Evolutionary conservation across 805 yeast genomes (phyloP), one percentile per base, ranked within the genome.

Genomic region (Ogataea henricii): DNA sequence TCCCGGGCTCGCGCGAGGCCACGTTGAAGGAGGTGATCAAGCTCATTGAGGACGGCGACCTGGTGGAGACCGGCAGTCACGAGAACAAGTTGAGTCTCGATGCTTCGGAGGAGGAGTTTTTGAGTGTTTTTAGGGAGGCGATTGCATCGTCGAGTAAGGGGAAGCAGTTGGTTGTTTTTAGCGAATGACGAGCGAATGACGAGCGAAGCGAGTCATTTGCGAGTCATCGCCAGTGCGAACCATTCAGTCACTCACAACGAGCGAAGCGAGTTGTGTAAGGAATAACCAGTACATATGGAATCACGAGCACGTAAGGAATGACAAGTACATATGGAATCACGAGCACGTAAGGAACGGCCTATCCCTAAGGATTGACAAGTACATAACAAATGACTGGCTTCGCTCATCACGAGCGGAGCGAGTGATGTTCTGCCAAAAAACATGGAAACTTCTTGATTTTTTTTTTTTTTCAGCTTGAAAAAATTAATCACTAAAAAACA

Each of bases 1-100:
- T 85, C 56, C 92, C 94, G 3, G 73, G 74, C 26, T 72, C 74
- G 27, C 86, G 86, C 63, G 71, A 73, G 34, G 69, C 71, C 3
- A 77, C 85, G n/a, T 72, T 87, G 25, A 53, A 69, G 6, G 78
- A 73, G 27, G 71, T 89, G 35, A 70, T 85, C 36, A 70, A 78
- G 40, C 68, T 85, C 55, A 85, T 83, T 65, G 71, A 81, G 44
- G 60, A 70, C 2, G 86, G 85, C n/a, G 73, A 79, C 45, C 64
- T 87, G 25, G 63, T 59, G 21, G 78, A 74, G 25, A 77, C 80
- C 6, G 77, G 81, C 1, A 68, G 64, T 45, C 66, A 69, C 23
- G 75, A 78, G 39, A 61, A 69, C 22, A 59, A 68, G 30, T 60
- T 70, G 10, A 68, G 69, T 53, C 13, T 48, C 4, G 45, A 51